These are phyloP conservation scores for Trichosporon faecale DNA, from an alignment of 1,284 basidiomycete species.

Conservation along the genomic window DNA sequence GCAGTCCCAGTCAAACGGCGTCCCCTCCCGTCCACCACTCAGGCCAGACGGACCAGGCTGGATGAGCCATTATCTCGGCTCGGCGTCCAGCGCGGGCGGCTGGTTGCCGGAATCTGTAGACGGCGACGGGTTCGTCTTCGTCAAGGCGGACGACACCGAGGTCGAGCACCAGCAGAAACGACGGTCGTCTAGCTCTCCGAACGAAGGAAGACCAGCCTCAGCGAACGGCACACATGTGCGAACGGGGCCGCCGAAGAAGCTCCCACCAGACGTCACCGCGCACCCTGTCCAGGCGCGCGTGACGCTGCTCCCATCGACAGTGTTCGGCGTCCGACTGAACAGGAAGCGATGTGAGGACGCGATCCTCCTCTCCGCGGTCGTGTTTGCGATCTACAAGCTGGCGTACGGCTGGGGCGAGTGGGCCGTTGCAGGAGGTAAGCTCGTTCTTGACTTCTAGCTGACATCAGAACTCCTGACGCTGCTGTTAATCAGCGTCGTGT, in stretches of 20 bases:
- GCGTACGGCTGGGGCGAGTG: constrained; percentile 40
- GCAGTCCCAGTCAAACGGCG: background rate
- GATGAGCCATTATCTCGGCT: constrained; percentile 28
- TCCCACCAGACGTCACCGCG: constrained; percentile 18
- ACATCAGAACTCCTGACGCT: constrained; percentile 20
- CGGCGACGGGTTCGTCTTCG: constrained; percentile 29
- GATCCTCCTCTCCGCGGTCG: constrained; percentile 38
- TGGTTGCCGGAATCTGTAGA: constrained; percentile 26
- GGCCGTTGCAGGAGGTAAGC: constrained; percentile 45
- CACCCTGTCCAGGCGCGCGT: constrained; percentile 24
- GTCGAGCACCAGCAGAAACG: constrained; percentile 16
- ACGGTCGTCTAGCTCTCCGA: background rate
- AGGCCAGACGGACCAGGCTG: constrained; percentile 6
- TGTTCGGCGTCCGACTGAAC: constrained; percentile 31
- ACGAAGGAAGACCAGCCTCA: background rate
- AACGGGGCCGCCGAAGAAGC: background rate
- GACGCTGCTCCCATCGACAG: constrained; percentile 30
- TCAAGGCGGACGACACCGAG: constrained; percentile 17
- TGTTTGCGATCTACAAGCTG: constrained; percentile 36
- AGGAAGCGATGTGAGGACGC: constrained; percentile 41
- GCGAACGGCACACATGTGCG: background rate
- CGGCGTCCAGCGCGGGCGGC: constrained; percentile 32
- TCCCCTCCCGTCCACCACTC: background rate
- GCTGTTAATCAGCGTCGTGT: constrained; percentile 16
- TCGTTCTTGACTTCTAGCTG: background rate